Conservation (phyloP, 495 filamentous ascomycete species). For the Lindgomyces ingoldianus region DNA sequence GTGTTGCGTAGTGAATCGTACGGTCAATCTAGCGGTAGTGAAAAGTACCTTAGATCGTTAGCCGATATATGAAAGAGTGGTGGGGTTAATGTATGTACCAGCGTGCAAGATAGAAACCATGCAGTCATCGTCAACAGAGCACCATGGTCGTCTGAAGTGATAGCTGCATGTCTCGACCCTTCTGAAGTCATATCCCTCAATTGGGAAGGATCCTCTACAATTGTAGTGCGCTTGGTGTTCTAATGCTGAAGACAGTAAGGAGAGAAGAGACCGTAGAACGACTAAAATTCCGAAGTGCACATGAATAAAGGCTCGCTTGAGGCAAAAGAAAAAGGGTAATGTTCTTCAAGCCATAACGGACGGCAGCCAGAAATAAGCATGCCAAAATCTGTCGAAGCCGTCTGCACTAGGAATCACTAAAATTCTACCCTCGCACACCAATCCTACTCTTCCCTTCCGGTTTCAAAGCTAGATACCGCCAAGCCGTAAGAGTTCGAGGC, state of each 20-base stretch:
- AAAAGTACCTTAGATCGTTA: not conserved
- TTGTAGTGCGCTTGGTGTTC: too few relatives aligned
- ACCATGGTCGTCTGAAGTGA: conserved; percentile 22
- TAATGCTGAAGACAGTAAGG: too few relatives aligned
- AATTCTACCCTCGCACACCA: not conserved
- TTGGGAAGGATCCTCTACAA: too few relatives aligned
- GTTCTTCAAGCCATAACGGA: not conserved
- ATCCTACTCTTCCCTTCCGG: not conserved
- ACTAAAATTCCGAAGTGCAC: not conserved
- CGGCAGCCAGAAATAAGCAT: not conserved
- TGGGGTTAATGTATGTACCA: not conserved
- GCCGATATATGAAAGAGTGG: not conserved
- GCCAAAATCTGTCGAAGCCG: too few relatives aligned
- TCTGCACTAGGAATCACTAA: too few relatives aligned
- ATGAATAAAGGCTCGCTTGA: not conserved
- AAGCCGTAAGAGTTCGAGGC: not conserved
- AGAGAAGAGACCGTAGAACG: not conserved
- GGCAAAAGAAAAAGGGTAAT: not conserved
- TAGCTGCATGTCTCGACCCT: conserved; percentile 13
- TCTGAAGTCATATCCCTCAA: not conserved
- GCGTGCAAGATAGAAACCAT: conserved; percentile 17
- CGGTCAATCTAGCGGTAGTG: conserved; percentile 1
- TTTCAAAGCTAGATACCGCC: not conserved
- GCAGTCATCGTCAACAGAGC: conserved; percentile 17
- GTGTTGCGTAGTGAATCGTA: conserved; percentile 17